phyloP scores from a whole-genome alignment of 768 basidiomycete species.

The Hygrocybe coccinea region DNA sequence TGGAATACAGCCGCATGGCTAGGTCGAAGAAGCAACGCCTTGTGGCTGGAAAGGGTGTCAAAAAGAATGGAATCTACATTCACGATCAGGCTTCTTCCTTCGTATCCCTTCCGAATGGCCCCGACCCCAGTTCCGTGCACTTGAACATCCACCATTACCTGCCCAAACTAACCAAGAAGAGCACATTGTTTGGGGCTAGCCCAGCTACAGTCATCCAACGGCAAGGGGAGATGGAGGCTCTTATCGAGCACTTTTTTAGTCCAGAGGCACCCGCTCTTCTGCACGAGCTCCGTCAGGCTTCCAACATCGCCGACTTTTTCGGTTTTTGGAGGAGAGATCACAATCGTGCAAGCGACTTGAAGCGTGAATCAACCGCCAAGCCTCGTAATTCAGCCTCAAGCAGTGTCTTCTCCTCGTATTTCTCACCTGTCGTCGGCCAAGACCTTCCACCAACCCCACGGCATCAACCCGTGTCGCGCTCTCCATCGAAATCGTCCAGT shows the following conservation, averaged over 20 bases:
- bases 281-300: slow-evolving; percentile 56
- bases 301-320: slow-evolving; percentile 69
- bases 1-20: slow-evolving; percentile 58
- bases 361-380: slow-evolving; percentile 17
- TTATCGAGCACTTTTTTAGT: slow-evolving; percentile 56
- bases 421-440: slow-evolving; percentile 18
- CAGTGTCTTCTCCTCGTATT: slow-evolving; percentile 57
- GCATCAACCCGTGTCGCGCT: background rate
- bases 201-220: slow-evolving; percentile 63
- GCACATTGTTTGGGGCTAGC: slow-evolving; percentile 66
- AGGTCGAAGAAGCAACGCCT: slow-evolving; percentile 65
- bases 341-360: slow-evolving; percentile 48
- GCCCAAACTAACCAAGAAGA: slow-evolving; percentile 66
- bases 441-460: background rate
- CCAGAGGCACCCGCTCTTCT: slow-evolving; percentile 63
- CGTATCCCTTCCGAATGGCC: slow-evolving; percentile 82
- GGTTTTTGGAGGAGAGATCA: slow-evolving; percentile 70
- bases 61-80: slow-evolving; percentile 68
- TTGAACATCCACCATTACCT: slow-evolving; percentile 61
- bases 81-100: slow-evolving; percentile 75
- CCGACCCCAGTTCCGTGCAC: slow-evolving; percentile 71
- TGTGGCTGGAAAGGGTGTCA: slow-evolving; percentile 67
- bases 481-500: background rate
- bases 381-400: slow-evolving; percentile 44
- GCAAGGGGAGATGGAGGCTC: slow-evolving; percentile 50